A percentile compares a stretch with the other conserved stretches of the same genome.
phyloP scores from a whole-genome alignment of 176 grass and related monocot species.

The Poa annua region DNA sequence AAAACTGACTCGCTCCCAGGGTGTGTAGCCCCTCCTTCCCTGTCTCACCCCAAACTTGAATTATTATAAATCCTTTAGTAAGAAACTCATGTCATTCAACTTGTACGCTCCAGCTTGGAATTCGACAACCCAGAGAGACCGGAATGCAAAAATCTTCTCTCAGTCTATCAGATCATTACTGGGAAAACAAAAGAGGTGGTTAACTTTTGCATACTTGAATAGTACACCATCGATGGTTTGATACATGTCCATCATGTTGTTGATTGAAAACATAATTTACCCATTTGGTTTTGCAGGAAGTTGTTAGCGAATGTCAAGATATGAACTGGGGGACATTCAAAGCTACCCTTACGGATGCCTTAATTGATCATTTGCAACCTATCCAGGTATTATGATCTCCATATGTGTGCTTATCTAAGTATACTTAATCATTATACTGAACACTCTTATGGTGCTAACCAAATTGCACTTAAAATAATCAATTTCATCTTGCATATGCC shows the following conservation, averaged over 20 bases:
- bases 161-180: constrained; percentile 81
- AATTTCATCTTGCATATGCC: constrained; percentile 10
- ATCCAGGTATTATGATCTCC: constrained; percentile 65
- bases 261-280: constrained; percentile 17
- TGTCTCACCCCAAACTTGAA: background rate
- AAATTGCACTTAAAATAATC: background rate
- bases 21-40: constrained; percentile 44
- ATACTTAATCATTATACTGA: constrained; percentile 7
- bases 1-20: constrained; percentile 92
- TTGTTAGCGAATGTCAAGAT: constrained; percentile 75
- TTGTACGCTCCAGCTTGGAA: constrained; percentile 66
- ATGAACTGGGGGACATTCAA: constrained; percentile 99
- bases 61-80: background rate
- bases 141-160: constrained; percentile 96
- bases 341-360: constrained; percentile 68
- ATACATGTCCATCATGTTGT: constrained; percentile 27
- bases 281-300: constrained; percentile 63
- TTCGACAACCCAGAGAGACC: constrained; percentile 94
- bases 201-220: constrained; percentile 23
- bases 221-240: constrained; percentile 21
- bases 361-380: constrained; percentile 87
- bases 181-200: constrained; percentile 92
- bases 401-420: constrained; percentile 3
- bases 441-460: background rate
- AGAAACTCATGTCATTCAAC: constrained; percentile 29